phyloP scores from a whole-genome alignment of 257 asterid species.

The Scutellaria barbata region DNA sequence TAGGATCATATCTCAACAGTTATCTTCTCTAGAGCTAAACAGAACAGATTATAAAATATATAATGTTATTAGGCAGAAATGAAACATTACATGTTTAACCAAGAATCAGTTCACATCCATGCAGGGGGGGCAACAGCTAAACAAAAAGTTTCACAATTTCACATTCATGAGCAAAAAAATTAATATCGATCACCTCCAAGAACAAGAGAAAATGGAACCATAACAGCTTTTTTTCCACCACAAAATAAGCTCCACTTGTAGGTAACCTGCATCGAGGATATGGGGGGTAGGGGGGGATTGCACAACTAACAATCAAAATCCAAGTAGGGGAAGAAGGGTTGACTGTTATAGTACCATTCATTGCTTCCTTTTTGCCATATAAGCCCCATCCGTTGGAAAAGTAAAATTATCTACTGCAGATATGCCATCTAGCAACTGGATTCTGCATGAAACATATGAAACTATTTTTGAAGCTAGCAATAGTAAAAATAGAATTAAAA shows the following conservation, averaged over 20 bases:
- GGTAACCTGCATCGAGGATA: constrained; percentile 56
- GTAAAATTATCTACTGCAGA: constrained; percentile 68
- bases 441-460: constrained; percentile 57
- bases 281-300: neutral
- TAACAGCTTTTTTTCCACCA: constrained; percentile 9
- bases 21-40: no score
- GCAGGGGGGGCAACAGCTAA: constrained; percentile 33
- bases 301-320: neutral
- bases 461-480: neutral
- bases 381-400: constrained; percentile 66
- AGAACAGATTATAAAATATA: neutral
- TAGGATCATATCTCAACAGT: no score
- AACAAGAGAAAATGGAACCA: constrained; percentile 83
- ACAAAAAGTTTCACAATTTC: neutral
- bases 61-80: neutral
- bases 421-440: constrained; percentile 88
- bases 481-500: neutral
- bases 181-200: constrained; percentile 67
- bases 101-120: constrained; percentile 54
- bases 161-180: neutral
- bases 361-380: constrained; percentile 64
- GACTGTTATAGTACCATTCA: constrained; percentile 60
- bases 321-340: constrained; percentile 23
- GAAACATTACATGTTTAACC: neutral
- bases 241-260: constrained; percentile 46